phyloP scores from a whole-genome alignment of 2,329 filamentous ascomycete species.

The Fusarium virguliforme region DNA sequence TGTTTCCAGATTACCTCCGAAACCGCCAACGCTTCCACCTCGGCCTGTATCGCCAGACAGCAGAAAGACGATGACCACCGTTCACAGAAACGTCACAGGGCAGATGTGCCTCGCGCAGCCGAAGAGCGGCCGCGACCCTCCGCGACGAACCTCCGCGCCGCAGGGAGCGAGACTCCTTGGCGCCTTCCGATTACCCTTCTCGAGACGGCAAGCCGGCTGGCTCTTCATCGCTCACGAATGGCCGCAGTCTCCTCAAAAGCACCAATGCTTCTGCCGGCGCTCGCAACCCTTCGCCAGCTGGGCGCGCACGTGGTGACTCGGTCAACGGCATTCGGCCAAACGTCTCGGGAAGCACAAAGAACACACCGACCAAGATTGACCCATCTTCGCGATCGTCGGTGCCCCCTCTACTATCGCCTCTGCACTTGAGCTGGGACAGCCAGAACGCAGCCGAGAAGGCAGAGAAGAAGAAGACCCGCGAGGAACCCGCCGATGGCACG shows the following conservation, averaged over 20 bases:
- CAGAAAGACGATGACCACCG: conserved; percentile 66
- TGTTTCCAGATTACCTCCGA: conserved; percentile 55
- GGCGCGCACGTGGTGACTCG: conserved; percentile 60
- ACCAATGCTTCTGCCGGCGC: conserved; percentile 46
- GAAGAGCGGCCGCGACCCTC: conserved; percentile 54
- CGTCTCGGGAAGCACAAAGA: conserved; percentile 54
- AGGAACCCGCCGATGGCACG: conserved; percentile 51
- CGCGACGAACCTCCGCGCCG: conserved; percentile 56
- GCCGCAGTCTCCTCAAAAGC: conserved; percentile 56
- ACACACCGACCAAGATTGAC: conserved; percentile 59
- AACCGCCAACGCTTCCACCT: conserved; percentile 57
- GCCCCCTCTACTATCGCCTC: conserved; percentile 69
- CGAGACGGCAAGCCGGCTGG: conserved; percentile 50
- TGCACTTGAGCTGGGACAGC: conserved; percentile 64
- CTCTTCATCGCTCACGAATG: conserved; percentile 57
- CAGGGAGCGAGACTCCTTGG: conserved; percentile 53
- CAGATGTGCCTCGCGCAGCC: conserved; percentile 55
- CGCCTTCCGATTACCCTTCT: conserved; percentile 51
- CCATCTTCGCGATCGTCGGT: conserved; percentile 59
- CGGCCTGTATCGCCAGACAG: conserved; percentile 61
- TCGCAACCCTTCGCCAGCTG: conserved; percentile 56
- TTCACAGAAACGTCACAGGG: conserved; percentile 64
- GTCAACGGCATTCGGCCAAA: conserved; percentile 62
- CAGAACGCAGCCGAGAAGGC: conserved; percentile 55
- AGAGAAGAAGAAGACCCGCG: conserved; percentile 55